phyloP scores from a whole-genome alignment of 1,284 basidiomycete species.

The Apiotrichum sp. region DNA sequence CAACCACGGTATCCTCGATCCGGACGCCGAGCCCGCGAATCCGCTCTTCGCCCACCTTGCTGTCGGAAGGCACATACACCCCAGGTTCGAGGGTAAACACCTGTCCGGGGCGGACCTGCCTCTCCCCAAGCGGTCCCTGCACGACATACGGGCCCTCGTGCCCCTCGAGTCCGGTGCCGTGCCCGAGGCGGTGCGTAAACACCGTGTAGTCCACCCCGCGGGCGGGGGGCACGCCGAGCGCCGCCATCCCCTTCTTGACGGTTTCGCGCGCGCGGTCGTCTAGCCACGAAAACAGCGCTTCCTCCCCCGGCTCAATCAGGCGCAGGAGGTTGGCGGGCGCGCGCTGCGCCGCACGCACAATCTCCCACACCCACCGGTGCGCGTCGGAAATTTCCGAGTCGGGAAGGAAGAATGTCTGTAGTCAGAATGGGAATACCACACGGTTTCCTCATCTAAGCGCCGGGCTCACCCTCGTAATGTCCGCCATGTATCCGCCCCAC shows the following conservation, averaged over 20 bases:
- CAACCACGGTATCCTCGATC: slow-evolving; percentile 74
- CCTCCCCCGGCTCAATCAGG: slow-evolving; percentile 22
- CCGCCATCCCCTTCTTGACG: slow-evolving; percentile 51
- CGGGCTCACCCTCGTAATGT: slow-evolving; percentile 63
- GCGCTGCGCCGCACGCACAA: slow-evolving; percentile 61
- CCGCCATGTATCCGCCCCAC: slow-evolving; percentile 67
- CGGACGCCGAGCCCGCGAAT: slow-evolving; percentile 69
- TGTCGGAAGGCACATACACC: slow-evolving; percentile 57
- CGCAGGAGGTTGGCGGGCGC: slow-evolving; percentile 50
- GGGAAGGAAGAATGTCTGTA: slow-evolving; percentile 63
- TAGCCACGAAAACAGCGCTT: slow-evolving; percentile 53
- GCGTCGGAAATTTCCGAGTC: slow-evolving; percentile 54
- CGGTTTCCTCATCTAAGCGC: neutral
- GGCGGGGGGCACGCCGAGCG: slow-evolving; percentile 5
- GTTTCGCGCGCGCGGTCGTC: slow-evolving; percentile 62
- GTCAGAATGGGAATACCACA: neutral
- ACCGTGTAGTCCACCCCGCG: slow-evolving; percentile 49
- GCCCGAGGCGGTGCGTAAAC: slow-evolving; percentile 67
- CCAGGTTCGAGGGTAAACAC: slow-evolving; percentile 79
- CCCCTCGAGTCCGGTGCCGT: slow-evolving; percentile 73
- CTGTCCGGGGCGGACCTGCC: slow-evolving; percentile 58
- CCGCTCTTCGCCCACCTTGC: slow-evolving; percentile 10
- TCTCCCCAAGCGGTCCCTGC: slow-evolving; percentile 51
- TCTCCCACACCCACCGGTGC: slow-evolving; percentile 61
- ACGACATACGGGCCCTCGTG: slow-evolving; percentile 75